Percentiles rank a stretch among this genome's conserved stretches.
Evolutionary conservation across 805 yeast species (phyloP).

Genomic region (Saturnispora sanitii): DNA sequence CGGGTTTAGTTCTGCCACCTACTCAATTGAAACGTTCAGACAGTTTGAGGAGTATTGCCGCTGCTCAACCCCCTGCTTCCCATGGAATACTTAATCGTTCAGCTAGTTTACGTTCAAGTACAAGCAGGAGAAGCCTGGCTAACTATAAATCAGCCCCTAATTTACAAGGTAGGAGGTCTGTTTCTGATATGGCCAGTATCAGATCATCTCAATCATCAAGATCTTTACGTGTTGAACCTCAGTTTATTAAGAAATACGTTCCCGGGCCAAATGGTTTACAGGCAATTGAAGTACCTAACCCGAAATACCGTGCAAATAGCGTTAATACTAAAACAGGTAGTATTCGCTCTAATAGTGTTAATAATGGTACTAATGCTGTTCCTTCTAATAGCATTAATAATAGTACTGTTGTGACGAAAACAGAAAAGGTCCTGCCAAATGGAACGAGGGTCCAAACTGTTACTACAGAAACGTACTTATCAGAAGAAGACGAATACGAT

Average conservation of each 20-base stretch:
- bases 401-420: too few species aligned
- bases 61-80: constrained; percentile 13
- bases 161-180: constrained; percentile 11
- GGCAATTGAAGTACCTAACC: constrained; percentile 56
- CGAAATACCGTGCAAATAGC: constrained; percentile 14
- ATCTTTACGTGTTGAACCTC: constrained; percentile 22
- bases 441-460: constrained; percentile 13
- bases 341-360: too few species aligned
- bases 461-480: constrained; percentile 13
- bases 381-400: too few species aligned
- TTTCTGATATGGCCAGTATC: constrained; percentile 10
- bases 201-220: too few species aligned
- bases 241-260: constrained; percentile 56
- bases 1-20: constrained; percentile 25
- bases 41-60: constrained; percentile 15
- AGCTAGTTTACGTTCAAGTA: constrained; percentile 11
- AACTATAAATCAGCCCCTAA: constrained; percentile 11
- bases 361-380: too few species aligned
- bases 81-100: constrained; percentile 13
- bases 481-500: constrained; percentile 6
- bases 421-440: constrained; percentile 11
- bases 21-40: constrained; percentile 21
- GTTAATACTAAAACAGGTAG: constrained; percentile 2
- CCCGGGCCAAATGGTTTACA: constrained; percentile 68
- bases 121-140: constrained; percentile 7